Conservation (phyloP, 2,329 filamentous ascomycete species). For the Xylaria sp. region DNA sequence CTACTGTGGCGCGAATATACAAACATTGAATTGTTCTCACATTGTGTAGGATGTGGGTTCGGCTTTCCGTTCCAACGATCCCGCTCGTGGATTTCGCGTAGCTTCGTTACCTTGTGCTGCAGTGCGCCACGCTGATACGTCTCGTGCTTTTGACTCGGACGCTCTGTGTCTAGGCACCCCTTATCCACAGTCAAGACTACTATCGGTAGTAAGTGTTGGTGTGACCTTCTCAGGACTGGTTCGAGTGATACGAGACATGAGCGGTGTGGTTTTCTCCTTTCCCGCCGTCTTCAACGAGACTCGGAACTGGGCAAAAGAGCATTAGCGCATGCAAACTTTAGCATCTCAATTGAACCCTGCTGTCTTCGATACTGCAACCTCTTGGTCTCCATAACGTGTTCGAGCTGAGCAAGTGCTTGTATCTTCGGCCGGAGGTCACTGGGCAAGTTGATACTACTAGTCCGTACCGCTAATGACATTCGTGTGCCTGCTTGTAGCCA, state of each 20-base stretch:
- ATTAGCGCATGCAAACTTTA: not conserved
- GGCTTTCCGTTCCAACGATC: conserved; percentile 16
- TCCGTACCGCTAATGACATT: not conserved
- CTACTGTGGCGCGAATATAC: not conserved
- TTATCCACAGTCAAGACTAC: conserved; percentile 10
- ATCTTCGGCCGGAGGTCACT: not conserved
- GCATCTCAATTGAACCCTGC: not conserved
- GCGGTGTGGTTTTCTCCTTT: conserved; percentile 24
- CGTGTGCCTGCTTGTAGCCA: not conserved
- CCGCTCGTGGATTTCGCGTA: conserved; percentile 2
- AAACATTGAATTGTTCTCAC: not conserved
- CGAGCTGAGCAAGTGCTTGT: not conserved
- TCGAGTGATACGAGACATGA: conserved; percentile 25
- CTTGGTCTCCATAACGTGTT: not conserved
- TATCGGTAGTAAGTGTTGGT: conserved; percentile 10
- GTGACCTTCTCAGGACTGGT: conserved; percentile 15
- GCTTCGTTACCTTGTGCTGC: conserved; percentile 8
- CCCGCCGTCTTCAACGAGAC: not conserved
- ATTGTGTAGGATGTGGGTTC: conserved; percentile 15
- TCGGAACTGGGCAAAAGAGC: not conserved
- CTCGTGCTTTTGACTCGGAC: conserved; percentile 12
- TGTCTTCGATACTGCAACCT: not conserved
- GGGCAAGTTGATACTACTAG: not conserved
- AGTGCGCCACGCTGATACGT: not conserved
- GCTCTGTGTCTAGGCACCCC: conserved; percentile 7